Conservation (phyloP, 768 basidiomycete genomes). For the Termitomyces sp. region DNA sequence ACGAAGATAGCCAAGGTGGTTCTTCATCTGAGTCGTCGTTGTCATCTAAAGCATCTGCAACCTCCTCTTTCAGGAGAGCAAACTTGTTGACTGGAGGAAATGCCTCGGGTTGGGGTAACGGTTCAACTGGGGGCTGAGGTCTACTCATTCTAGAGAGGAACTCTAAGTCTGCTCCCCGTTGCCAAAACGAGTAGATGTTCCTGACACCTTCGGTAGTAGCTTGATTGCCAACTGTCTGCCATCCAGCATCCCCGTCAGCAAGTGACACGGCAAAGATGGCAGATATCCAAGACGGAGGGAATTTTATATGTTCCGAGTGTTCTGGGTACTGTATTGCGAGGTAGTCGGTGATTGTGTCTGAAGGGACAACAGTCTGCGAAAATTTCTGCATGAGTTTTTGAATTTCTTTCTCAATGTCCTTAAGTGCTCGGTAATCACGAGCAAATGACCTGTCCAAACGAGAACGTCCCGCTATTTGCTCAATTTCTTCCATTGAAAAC, state of each 20-base stretch:
- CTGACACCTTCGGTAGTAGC: slow-evolving; percentile 18
- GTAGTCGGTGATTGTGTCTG: slow-evolving; percentile 35
- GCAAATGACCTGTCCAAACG: slow-evolving; percentile 33
- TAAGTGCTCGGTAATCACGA: slow-evolving; percentile 34
- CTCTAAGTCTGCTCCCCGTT: slow-evolving; percentile 37
- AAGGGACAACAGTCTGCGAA: slow-evolving; percentile 27
- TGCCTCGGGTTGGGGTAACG: neutral
- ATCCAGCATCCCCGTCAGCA: slow-evolving; percentile 19
- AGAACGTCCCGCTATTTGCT: slow-evolving; percentile 38
- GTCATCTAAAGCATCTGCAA: neutral
- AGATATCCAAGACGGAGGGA: slow-evolving; percentile 49
- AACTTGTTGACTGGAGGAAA: neutral
- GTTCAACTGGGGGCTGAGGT: neutral
- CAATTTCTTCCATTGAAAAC: slow-evolving; percentile 58
- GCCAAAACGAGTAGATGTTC: slow-evolving; percentile 52
- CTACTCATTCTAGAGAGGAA: slow-evolving; percentile 31
- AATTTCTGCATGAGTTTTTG: slow-evolving; percentile 40
- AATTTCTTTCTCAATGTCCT: slow-evolving; percentile 44
- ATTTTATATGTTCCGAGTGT: slow-evolving; percentile 35
- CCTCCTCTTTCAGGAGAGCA: neutral
- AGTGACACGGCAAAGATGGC: slow-evolving; percentile 4
- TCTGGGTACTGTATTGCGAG: slow-evolving; percentile 45
- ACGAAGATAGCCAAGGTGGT: neutral
- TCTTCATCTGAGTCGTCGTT: slow-evolving; percentile 2
- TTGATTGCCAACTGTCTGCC: slow-evolving; percentile 29